These are phyloP conservation scores for Xanthoconium stramineum DNA, from an alignment of 768 basidiomycete species.

Conservation along the genomic window DNA sequence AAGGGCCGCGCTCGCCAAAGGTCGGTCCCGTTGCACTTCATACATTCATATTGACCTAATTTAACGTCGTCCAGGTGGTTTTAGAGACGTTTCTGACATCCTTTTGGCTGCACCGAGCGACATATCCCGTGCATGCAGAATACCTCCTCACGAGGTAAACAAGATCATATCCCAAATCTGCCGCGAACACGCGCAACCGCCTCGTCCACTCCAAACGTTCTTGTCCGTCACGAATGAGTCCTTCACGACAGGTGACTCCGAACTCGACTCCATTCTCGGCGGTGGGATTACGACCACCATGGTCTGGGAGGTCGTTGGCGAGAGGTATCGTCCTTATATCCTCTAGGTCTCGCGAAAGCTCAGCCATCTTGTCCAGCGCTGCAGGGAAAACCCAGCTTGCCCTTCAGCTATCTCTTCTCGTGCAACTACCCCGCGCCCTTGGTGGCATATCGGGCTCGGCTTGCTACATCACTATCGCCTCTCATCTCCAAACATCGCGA, in stretches of 20 bases:
- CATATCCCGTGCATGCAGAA: conserved; percentile 53
- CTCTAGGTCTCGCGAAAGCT: conserved; percentile 1
- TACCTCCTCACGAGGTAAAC: conserved; percentile 47
- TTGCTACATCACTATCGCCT: conserved; percentile 76
- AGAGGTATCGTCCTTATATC: conserved; percentile 55
- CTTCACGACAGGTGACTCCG: conserved; percentile 72
- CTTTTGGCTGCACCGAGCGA: conserved; percentile 48
- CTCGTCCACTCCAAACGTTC: conserved; percentile 41
- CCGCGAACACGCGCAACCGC: conserved; percentile 36
- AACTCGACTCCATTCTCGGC: conserved; percentile 66
- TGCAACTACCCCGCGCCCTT: conserved; percentile 60
- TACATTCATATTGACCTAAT: background rate
- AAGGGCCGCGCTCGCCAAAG: conserved; percentile 36
- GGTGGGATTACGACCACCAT: conserved; percentile 79
- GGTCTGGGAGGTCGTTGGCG: conserved; percentile 86
- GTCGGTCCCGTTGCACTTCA: conserved; percentile 20
- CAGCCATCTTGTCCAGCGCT: conserved; percentile 49
- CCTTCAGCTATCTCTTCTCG: conserved; percentile 75
- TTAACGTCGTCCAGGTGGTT: conserved; percentile 39
- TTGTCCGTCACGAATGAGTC: conserved; percentile 38
- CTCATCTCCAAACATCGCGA: conserved; percentile 63
- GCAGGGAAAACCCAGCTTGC: conserved; percentile 94
- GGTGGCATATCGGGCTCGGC: conserved; percentile 65
- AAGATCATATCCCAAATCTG: conserved; percentile 51
- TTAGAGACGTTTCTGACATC: conserved; percentile 47